Conservation (phyloP, 345 rosid genomes). For the Sonneratia alba region DNA sequence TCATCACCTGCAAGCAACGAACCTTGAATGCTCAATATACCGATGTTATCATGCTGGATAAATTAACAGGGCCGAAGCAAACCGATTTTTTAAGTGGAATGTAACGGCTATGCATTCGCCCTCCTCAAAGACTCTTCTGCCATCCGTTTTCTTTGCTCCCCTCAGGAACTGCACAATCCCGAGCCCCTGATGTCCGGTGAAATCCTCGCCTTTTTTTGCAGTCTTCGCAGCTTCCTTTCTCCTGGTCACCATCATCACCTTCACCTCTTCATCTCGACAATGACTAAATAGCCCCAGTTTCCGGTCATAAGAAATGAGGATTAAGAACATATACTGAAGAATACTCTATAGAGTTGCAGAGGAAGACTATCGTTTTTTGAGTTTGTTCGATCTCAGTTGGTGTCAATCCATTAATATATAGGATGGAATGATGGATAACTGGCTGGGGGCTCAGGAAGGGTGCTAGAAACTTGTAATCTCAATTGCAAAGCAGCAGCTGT, state of each 20-base stretch:
- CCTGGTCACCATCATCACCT: slow-evolving; percentile 17
- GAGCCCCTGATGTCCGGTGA: slow-evolving; percentile 3
- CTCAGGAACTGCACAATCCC: slow-evolving; percentile 16
- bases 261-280: slow-evolving; percentile 15
- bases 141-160: slow-evolving; percentile 1
- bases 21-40: too few relatives aligned
- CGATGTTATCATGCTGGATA: too few relatives aligned
- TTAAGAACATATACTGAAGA: neutral
- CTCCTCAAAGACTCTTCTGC: too few relatives aligned
- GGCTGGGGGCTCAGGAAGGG: too few relatives aligned
- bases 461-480: neutral
- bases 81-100: too few relatives aligned
- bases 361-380: neutral
- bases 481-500: neutral
- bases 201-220: slow-evolving; percentile 9
- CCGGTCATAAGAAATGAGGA: neutral
- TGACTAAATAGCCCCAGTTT: slow-evolving; percentile 9
- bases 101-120: too few relatives aligned
- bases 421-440: too few relatives aligned
- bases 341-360: neutral
- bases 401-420: too few relatives aligned
- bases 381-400: neutral
- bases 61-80: too few relatives aligned
- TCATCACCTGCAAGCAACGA: too few relatives aligned
- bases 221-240: slow-evolving; percentile 14